Evolutionary conservation across 352 stramenopile species (phyloP).

Genomic region (Globisporangium parvum): DNA sequence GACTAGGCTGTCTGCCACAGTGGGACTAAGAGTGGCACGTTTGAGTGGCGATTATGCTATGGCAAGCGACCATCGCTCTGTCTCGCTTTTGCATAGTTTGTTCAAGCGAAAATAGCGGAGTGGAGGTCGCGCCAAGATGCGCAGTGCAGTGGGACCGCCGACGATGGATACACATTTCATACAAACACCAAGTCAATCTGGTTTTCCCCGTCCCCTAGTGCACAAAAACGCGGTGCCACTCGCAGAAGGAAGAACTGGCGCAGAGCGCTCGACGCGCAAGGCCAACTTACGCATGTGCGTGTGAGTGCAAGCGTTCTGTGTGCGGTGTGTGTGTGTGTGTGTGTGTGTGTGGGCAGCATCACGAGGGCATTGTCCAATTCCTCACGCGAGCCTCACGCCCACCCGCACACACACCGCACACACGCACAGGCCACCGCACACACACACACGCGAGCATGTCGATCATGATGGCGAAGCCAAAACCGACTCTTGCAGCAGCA

Average conservation of each 20-base stretch:
- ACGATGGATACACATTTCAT: neutral
- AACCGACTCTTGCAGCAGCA: neutral
- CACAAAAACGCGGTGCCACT: no score
- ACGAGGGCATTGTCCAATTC: constrained; percentile 2
- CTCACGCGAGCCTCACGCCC: neutral
- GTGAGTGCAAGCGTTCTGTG: no score
- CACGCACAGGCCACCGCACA: neutral
- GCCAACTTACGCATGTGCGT: no score
- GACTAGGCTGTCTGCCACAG: neutral
- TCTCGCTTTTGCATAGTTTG: no score
- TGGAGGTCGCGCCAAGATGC: no score
- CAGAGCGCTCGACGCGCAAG: no score
- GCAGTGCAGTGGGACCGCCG: no score
- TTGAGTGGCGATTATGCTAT: neutral
- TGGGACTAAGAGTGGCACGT: neutral
- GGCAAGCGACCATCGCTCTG: neutral
- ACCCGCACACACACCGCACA: neutral
- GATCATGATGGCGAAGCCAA: neutral
- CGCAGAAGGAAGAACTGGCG: neutral
- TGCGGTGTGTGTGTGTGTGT: no score
- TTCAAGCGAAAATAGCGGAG: neutral
- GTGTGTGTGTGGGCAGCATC: no score
- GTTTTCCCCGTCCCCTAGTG: neutral
- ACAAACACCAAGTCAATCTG: constrained; percentile 7
- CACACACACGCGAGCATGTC: neutral